A percentile compares a stretch with the other conserved stretches of the same genome.
phyloP scores from a whole-genome alignment of 2,329 filamentous ascomycete species.

The Sporothrix protearum region DNA sequence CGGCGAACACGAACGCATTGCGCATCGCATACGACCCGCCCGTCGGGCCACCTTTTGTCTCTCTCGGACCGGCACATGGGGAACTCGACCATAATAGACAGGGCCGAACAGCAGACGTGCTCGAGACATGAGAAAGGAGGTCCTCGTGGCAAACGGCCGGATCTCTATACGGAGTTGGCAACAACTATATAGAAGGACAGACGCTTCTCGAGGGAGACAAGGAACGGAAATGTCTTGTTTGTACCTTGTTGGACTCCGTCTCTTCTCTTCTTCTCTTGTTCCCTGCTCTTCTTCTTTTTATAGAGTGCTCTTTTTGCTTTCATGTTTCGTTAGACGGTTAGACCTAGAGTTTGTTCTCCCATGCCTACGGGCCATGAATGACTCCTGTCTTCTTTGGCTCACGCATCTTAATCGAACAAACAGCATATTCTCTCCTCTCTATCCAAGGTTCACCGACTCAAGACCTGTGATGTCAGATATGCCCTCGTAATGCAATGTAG shows the following conservation, averaged over 20 bases:
- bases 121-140: background rate
- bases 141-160: background rate
- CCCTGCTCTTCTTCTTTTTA: background rate
- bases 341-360: background rate
- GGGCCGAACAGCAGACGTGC: background rate
- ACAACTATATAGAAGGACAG: background rate
- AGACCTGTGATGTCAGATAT: background rate
- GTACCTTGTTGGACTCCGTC: background rate
- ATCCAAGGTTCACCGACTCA: background rate
- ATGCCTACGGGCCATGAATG: background rate
- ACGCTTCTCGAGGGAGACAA: background rate
- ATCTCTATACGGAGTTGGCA: background rate
- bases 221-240: background rate
- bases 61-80: background rate
- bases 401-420: background rate
- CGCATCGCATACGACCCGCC: background rate
- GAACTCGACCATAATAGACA: conserved; percentile 9
- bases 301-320: background rate
- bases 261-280: background rate
- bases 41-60: background rate
- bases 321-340: conserved; percentile 1
- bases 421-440: conserved; percentile 19
- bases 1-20: background rate
- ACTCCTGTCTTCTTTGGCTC: background rate
- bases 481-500: background rate